Evolutionary conservation across 1,139 yeast species (phyloP), one percentile per base, ranked within the genome.

Genomic region (Saccharomycopsis crataegensis): DNA sequence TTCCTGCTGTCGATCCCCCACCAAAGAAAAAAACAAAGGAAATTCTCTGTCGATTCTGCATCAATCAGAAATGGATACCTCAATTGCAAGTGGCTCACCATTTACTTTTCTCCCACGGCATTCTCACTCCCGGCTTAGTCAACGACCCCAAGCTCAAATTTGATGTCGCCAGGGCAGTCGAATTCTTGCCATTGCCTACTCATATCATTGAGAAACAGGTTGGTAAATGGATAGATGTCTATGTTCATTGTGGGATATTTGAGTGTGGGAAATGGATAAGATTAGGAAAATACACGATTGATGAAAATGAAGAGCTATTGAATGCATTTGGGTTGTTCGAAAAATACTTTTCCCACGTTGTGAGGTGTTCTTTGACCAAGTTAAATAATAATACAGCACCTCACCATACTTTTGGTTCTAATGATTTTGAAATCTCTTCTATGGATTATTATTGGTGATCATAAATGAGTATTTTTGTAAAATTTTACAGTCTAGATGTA

Each of bases 91-190:
- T 61, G 46, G 44, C 55, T 3, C 51, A 57, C 1, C 68, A 65
- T 57, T 52, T 64, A 40, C 58, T 62, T 8, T 56, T 62, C 16
- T 60, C 63, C 1, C 68, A 65, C 55, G 68, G 68, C 9, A 54
- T 65, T 16, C 43, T 62, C n/a, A 33, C 57, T 3, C 43, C 51
- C 22, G 34, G 34, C 2, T 12, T 42, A 16, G 9, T 38, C 6
- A 12, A 38, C 12, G 28, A 43, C 17, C 33, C 38, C n/a, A 12
- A 41, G n/a, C 8, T 17, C 11, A 11, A 8, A 11, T 17, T 38
- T 6, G 36, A 42, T 11, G 16, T 14, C 9, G n/a, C 8, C 6
- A 8, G 36, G 17, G 5, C 40, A 41, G n/a, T 33, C 28, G 5
- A 50, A 54, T 45, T 62, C 3, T 46, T 64, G 12, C 64, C 63